Conservation (phyloP, 208 protist species). For the Giardia duodenalis region DNA sequence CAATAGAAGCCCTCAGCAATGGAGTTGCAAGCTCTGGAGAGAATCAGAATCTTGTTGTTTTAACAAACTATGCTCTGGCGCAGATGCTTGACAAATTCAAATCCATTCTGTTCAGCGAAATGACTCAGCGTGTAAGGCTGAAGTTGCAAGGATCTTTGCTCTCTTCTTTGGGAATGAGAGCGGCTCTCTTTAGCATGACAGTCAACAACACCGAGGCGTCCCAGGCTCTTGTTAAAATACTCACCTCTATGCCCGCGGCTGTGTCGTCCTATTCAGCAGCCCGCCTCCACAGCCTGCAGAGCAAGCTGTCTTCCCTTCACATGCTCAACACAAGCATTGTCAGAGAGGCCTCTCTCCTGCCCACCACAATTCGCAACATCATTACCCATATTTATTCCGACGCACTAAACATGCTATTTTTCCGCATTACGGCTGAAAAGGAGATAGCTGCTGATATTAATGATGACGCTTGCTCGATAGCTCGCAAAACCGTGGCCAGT, state of each 20-base stretch:
- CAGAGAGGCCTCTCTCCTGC: neutral
- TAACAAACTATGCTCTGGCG: neutral
- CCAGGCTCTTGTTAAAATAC: neutral
- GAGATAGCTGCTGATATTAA: neutral
- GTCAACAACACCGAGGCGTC: neutral
- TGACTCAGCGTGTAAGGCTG: neutral
- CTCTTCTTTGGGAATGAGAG: neutral
- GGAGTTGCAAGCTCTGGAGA: neutral
- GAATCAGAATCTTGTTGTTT: neutral
- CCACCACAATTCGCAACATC: neutral
- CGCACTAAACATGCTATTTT: neutral
- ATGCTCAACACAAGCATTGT: neutral
- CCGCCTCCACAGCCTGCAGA: neutral
- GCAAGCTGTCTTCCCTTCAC: neutral
- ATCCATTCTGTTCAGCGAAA: neutral
- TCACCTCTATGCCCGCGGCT: neutral
- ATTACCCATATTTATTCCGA: neutral
- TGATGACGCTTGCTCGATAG: neutral
- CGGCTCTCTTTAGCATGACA: neutral
- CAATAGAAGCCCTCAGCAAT: neutral
- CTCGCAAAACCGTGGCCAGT: neutral
- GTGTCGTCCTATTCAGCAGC: neutral
- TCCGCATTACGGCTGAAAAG: neutral
- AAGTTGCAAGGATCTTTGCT: neutral
- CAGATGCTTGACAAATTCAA: neutral